These are phyloP conservation scores for Debaryomyces sp. DNA, from an alignment of 1,139 yeast genomes.

Conservation along the genomic window DNA sequence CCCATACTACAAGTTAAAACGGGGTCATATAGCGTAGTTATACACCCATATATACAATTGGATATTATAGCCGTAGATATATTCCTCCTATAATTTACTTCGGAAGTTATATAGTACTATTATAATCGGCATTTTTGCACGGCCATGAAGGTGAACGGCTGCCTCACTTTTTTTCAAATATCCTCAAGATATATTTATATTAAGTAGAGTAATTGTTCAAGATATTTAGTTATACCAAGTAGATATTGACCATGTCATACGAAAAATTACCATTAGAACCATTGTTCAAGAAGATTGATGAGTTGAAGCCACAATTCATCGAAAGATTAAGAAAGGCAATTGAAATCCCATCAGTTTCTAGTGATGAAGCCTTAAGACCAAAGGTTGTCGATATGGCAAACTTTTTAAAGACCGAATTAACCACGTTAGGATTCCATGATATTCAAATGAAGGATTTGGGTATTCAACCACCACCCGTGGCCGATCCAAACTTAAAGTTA, in stretches of 20 bases:
- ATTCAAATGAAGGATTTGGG: conserved; percentile 84
- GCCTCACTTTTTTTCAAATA: background rate
- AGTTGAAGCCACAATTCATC: conserved; percentile 69
- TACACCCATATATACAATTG: background rate
- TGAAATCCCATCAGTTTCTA: conserved; percentile 91
- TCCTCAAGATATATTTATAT: background rate
- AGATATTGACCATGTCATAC: conserved; percentile 27
- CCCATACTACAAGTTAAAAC: background rate
- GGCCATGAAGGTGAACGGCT: conserved; percentile 6
- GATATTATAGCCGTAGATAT: background rate
- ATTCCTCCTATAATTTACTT: background rate
- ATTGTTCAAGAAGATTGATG: conserved; percentile 64
- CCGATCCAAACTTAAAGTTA: conserved; percentile 62
- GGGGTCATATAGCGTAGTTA: background rate
- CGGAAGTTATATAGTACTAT: background rate
- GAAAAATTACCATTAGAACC: conserved; percentile 48
- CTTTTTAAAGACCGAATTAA: conserved; percentile 71
- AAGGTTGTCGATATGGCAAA: conserved; percentile 86
- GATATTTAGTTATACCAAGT: background rate
- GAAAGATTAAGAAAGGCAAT: conserved; percentile 77
- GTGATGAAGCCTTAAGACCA: conserved; percentile 85
- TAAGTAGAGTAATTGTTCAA: background rate
- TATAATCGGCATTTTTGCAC: conserved; percentile 3
- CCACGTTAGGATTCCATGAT: conserved; percentile 73
- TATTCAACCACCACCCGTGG: conserved; percentile 83